A percentile compares a stretch with the other conserved stretches of the same genome.
Evolutionary conservation across 2,329 filamentous ascomycete species (phyloP).

Genomic region (Aciculosporium take): DNA sequence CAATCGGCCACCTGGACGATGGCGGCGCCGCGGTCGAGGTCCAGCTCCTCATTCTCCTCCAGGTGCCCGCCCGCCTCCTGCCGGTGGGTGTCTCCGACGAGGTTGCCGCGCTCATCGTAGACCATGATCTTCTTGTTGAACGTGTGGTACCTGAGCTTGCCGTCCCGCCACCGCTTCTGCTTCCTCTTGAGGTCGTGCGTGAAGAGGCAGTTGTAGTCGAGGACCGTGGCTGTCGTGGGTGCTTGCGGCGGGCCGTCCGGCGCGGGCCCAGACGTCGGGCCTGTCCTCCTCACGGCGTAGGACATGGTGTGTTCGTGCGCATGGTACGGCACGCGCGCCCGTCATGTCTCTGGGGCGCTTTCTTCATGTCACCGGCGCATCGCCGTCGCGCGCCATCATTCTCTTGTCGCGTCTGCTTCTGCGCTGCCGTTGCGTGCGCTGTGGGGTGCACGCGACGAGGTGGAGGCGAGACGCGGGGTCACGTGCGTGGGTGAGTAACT

Average conservation of each 20-base stretch:
- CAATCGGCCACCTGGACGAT: slow-evolving; percentile 71
- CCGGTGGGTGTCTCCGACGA: slow-evolving; percentile 77
- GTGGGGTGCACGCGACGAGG: background rate
- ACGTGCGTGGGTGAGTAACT: slow-evolving; percentile 8
- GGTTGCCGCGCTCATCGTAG: slow-evolving; percentile 67
- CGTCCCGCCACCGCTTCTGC: slow-evolving; percentile 89
- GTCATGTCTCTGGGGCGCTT: background rate
- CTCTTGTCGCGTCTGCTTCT: too few relatives aligned
- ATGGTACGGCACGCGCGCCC: background rate
- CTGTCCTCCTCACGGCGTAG: slow-evolving; percentile 8
- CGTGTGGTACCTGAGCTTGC: slow-evolving; percentile 70
- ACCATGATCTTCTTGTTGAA: slow-evolving; percentile 90
- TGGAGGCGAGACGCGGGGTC: slow-evolving; percentile 10
- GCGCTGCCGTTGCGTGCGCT: background rate
- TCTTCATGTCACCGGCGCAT: background rate
- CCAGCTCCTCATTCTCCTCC: slow-evolving; percentile 68
- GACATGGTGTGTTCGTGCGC: slow-evolving; percentile 10
- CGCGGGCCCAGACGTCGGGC: background rate
- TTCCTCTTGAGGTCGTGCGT: slow-evolving; percentile 76
- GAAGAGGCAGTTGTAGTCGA: slow-evolving; percentile 76
- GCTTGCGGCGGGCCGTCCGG: background rate
- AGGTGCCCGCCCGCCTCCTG: slow-evolving; percentile 51
- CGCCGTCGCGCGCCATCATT: background rate
- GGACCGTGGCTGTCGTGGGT: slow-evolving; percentile 50
- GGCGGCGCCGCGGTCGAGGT: slow-evolving; percentile 59